A percentile compares a stretch with the other conserved stretches of the same genome.
phyloP scores from a whole-genome alignment of 352 stramenopile genomes.

The Ophiocytium majus region DNA sequence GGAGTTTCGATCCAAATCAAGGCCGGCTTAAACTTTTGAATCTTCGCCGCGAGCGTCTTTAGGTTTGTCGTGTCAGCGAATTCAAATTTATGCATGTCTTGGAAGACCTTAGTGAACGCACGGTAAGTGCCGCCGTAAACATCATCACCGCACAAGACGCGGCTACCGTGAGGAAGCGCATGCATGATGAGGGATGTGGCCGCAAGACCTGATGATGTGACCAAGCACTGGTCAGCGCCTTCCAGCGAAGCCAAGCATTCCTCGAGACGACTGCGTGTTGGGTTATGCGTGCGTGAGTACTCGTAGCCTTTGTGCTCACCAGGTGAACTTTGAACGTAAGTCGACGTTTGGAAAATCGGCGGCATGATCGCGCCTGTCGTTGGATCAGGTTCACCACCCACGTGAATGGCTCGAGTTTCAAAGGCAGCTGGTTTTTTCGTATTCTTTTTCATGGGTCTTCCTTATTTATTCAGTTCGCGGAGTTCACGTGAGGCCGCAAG shows the following conservation, averaged over 20 bases:
- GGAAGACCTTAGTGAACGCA: conserved; percentile 78
- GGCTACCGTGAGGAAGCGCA: conserved; percentile 78
- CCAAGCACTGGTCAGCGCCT: conserved; percentile 59
- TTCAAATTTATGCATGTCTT: conserved; percentile 64
- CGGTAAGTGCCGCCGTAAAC: conserved; percentile 93
- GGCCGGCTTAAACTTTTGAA: conserved; percentile 63
- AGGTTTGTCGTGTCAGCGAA: conserved; percentile 65
- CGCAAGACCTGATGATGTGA: conserved; percentile 85
- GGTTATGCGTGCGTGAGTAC: conserved; percentile 88
- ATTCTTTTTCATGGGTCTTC: too few species aligned
- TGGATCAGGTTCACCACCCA: too few species aligned
- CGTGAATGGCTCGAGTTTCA: too few species aligned
- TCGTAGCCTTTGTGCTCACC: conserved; percentile 61
- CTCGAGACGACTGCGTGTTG: conserved; percentile 84
- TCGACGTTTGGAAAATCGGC: background rate
- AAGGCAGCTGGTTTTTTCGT: too few species aligned
- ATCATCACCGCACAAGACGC: conserved; percentile 87
- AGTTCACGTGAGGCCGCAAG: too few species aligned
- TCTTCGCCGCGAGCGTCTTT: conserved; percentile 36
- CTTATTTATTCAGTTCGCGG: too few species aligned
- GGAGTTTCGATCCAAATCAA: conserved; percentile 92
- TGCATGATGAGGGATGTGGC: conserved; percentile 83
- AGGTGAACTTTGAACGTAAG: background rate
- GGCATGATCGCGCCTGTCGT: background rate
- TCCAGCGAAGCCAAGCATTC: conserved; percentile 77